Conservation (phyloP, 179 eudicot genomes). For the Spinacia oleracea region DNA sequence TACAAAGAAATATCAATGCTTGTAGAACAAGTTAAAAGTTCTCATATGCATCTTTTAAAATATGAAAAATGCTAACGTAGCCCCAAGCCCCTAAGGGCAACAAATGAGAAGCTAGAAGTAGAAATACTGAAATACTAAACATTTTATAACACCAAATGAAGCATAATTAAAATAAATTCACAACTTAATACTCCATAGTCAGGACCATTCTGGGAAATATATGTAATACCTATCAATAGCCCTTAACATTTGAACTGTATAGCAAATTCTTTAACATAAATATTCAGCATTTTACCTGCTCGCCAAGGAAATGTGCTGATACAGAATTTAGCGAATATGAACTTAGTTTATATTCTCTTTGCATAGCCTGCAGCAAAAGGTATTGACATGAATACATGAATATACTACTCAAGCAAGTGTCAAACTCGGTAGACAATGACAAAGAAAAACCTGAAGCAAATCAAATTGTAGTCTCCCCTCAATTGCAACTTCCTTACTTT, state of each 20-base stretch:
- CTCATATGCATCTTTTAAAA: neutral
- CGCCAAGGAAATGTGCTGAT: slow-evolving; percentile 96
- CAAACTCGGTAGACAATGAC: slow-evolving; percentile 12
- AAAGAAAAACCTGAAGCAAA: slow-evolving; percentile 74
- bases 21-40: neutral
- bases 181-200: neutral
- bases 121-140: neutral
- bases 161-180: neutral
- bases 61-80: neutral
- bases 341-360: slow-evolving; percentile 91
- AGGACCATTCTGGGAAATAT: neutral
- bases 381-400: slow-evolving; percentile 12
- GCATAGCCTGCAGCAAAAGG: slow-evolving; percentile 68
- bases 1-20: neutral
- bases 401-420: slow-evolving; percentile 5
- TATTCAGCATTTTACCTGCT: slow-evolving; percentile 62
- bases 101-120: neutral
- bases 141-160: neutral
- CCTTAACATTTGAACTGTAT: neutral
- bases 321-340: slow-evolving; percentile 97
- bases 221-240: neutral
- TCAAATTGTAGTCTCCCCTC: slow-evolving; percentile 99
- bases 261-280: neutral
- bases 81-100: neutral
- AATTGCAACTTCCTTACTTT: slow-evolving; percentile 88